A percentile compares a stretch with the other conserved stretches of the same genome.
Evolutionary conservation across 768 basidiomycete genomes (phyloP).

Genomic region (Suillus hirtellus): DNA sequence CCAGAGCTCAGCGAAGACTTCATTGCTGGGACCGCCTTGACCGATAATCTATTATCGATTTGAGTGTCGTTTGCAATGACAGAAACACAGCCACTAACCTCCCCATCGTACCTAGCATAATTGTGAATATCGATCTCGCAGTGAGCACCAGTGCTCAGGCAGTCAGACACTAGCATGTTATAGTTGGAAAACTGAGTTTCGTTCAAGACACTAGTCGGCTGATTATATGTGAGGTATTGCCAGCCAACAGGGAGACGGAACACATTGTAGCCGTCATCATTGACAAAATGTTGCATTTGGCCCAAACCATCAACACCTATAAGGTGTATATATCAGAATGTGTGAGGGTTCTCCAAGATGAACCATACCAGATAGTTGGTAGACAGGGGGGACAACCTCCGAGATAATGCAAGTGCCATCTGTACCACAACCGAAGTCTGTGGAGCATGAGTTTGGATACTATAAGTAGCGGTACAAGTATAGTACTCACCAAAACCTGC

Average conservation of each 20-base stretch:
- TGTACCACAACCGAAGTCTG: slow-evolving; percentile 48
- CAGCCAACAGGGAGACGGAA: slow-evolving; percentile 66
- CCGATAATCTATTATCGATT: slow-evolving; percentile 48
- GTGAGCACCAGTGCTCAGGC: slow-evolving; percentile 48
- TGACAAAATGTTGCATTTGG: slow-evolving; percentile 63
- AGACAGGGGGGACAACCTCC: slow-evolving; percentile 45
- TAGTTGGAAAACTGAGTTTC: slow-evolving; percentile 48
- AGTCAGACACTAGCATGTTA: slow-evolving; percentile 43
- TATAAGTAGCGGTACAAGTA: not conserved
- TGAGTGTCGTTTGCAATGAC: not conserved
- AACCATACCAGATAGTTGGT: slow-evolving; percentile 41
- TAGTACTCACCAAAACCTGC: slow-evolving; percentile 44
- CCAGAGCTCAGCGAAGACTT: slow-evolving; percentile 57
- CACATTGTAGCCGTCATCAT: slow-evolving; percentile 52
- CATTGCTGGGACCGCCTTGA: slow-evolving; percentile 60
- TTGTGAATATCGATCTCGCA: slow-evolving; percentile 64
- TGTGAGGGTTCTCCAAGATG: not conserved
- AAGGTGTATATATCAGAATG: not conserved
- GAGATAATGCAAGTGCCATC: slow-evolving; percentile 44
- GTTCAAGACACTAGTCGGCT: slow-evolving; percentile 41
- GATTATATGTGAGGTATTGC: slow-evolving; percentile 50
- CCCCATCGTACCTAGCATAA: slow-evolving; percentile 56
- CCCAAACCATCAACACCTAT: slow-evolving; percentile 29
- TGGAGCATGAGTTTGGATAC: not conserved
- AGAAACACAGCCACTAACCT: slow-evolving; percentile 26